Evolutionary conservation across 1,284 basidiomycete genomes (phyloP).

Genomic region (Sanguinoderma infundibulare): DNA sequence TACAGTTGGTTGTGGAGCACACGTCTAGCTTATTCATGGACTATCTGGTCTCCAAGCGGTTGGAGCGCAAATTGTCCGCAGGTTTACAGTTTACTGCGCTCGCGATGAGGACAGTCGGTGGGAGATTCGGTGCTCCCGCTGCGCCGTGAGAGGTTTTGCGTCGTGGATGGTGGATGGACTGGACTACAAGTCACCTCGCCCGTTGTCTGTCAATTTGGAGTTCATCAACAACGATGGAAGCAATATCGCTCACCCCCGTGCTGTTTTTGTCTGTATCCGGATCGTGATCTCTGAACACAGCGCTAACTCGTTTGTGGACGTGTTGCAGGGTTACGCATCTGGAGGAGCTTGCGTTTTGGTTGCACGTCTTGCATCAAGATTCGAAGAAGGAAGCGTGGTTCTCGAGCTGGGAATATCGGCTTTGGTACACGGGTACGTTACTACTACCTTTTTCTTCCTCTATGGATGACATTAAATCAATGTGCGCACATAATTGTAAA

Average conservation of each 20-base stretch:
- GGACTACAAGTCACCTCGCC: not conserved
- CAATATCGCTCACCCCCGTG: no score
- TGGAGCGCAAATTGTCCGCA: not conserved
- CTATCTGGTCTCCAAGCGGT: no score
- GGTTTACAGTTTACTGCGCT: not conserved
- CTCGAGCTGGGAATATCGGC: constrained; percentile 41
- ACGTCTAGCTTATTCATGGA: no score
- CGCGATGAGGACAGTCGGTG: not conserved
- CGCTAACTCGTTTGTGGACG: not conserved
- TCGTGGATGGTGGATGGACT: not conserved
- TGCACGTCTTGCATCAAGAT: constrained; percentile 76
- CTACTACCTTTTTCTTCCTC: not conserved
- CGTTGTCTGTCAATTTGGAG: no score
- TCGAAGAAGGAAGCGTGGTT: constrained; percentile 74
- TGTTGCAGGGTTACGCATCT: constrained; percentile 70
- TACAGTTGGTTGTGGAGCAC: no score
- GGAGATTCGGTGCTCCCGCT: not conserved
- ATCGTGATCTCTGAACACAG: not conserved
- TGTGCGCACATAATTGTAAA: not conserved
- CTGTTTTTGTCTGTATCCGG: not conserved
- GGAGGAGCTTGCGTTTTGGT: constrained; percentile 82
- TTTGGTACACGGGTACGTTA: constrained; percentile 45
- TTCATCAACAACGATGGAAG: no score
- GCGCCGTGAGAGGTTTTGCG: not conserved
- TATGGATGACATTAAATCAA: not conserved